Evolutionary conservation across 257 asterid genomes (phyloP).

Genomic region (Nicotiana undulata): DNA sequence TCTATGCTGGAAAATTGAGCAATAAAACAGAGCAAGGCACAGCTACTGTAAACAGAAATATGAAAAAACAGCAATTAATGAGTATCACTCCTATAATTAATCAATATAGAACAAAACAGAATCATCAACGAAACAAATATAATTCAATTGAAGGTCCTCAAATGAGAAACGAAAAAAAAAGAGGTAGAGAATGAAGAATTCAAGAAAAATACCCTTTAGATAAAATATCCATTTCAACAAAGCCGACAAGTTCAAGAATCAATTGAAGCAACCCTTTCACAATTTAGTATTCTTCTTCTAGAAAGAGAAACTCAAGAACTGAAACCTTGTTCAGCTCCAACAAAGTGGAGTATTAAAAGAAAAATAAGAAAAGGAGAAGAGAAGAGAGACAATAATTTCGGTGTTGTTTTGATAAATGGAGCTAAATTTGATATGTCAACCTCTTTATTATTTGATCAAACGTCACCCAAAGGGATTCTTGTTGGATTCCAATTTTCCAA

Average conservation of each 20-base stretch:
- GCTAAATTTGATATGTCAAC: conserved; percentile 3
- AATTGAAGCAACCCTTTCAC: conserved; percentile 19
- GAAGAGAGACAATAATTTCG: conserved; percentile 6
- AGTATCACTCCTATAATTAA: neutral
- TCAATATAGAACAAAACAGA: neutral
- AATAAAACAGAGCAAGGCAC: neutral
- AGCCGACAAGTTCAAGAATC: conserved; percentile 22
- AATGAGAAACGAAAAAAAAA: neutral
- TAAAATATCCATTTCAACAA: conserved; percentile 14
- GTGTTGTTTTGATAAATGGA: conserved; percentile 23
- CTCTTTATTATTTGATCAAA: conserved; percentile 14
- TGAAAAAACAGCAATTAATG: neutral
- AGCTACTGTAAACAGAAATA: neutral
- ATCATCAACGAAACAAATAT: neutral
- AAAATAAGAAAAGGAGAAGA: neutral
- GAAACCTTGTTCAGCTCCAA: neutral
- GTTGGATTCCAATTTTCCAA: neutral
- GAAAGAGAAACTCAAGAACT: conserved; percentile 21
- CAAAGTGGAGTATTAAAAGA: conserved; percentile 13
- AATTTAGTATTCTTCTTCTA: conserved; percentile 9
- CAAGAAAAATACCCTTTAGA: conserved; percentile 26
- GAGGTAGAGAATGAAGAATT: neutral
- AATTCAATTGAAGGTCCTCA: neutral
- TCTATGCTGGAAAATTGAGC: neutral
- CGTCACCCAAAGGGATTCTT: neutral